These are phyloP conservation scores for Porphyrellus sp. DNA, from an alignment of 1,284 basidiomycete species.

Conservation along the genomic window DNA sequence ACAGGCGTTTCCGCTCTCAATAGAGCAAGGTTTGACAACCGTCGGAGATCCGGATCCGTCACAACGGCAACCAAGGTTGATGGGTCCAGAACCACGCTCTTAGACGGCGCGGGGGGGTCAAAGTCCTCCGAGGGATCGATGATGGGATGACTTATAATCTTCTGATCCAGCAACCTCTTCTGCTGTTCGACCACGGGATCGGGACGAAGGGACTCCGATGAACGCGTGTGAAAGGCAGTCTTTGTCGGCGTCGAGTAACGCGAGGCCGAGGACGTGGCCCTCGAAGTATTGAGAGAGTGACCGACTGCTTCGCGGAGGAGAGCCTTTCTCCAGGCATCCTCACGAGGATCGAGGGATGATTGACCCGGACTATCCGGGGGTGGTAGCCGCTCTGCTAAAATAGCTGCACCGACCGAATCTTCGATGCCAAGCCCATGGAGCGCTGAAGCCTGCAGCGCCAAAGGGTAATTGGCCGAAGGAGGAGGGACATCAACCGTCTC, in stretches of 20 bases:
- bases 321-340: slow-evolving; percentile 67
- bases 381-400: slow-evolving; percentile 66
- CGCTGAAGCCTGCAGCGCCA: slow-evolving; percentile 70
- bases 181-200: slow-evolving; percentile 26
- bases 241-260: slow-evolving; percentile 32
- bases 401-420: slow-evolving; percentile 67
- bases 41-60: slow-evolving; percentile 25
- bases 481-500: slow-evolving; percentile 73
- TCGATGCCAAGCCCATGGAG: slow-evolving; percentile 64
- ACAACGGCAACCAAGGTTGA: slow-evolving; percentile 16
- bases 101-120: slow-evolving; percentile 17
- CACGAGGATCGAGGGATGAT: slow-evolving; percentile 51
- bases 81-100: slow-evolving; percentile 3
- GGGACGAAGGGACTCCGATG: slow-evolving; percentile 39
- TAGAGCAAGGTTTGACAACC: slow-evolving; percentile 32
- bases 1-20: slow-evolving; percentile 55
- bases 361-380: slow-evolving; percentile 60
- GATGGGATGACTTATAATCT: slow-evolving; percentile 31
- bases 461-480: slow-evolving; percentile 60
- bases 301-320: slow-evolving; percentile 70
- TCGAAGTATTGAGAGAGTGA: slow-evolving; percentile 62
- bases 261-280: slow-evolving; percentile 33
- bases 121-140: slow-evolving; percentile 31
- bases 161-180: slow-evolving; percentile 29
- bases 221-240: slow-evolving; percentile 33